phyloP scores from a whole-genome alignment of 2,329 filamentous ascomycete species.

The Hypoxylon sp. region DNA sequence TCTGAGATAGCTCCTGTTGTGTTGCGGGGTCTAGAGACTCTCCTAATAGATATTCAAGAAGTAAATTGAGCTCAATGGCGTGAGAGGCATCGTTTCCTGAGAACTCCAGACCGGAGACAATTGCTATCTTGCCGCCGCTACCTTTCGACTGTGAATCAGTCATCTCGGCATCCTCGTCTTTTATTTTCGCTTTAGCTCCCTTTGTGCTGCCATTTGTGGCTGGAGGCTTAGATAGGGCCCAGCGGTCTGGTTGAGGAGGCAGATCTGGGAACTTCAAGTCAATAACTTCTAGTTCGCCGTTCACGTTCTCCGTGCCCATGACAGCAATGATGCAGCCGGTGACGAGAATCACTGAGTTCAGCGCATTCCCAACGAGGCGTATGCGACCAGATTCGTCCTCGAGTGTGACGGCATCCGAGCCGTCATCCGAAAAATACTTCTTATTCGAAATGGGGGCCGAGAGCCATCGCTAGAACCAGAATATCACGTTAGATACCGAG shows the following conservation, averaged over 20 bases:
- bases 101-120: conserved; percentile 90
- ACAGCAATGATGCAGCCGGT: conserved; percentile 96
- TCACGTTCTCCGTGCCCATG: conserved; percentile 91
- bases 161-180: conserved; percentile 71
- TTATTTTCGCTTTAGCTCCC: conserved; percentile 52
- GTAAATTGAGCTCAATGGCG: conserved; percentile 79
- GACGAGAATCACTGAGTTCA: conserved; percentile 80
- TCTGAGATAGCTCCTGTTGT: conserved; percentile 73
- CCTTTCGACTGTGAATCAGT: conserved; percentile 57
- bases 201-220: conserved; percentile 49
- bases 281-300: conserved; percentile 93
- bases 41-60: conserved; percentile 90
- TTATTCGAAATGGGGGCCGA: conserved; percentile 82
- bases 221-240: conserved; percentile 74
- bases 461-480: conserved; percentile 81
- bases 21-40: conserved; percentile 76
- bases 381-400: conserved; percentile 96
- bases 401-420: conserved; percentile 81
- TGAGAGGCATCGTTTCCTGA: conserved; percentile 80
- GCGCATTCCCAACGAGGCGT: conserved; percentile 78
- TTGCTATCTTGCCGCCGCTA: conserved; percentile 75
- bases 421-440: conserved; percentile 79
- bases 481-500: conserved; percentile 12
- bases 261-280: conserved; percentile 92
- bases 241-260: conserved; percentile 83